Evolutionary conservation across 257 asterid genomes (phyloP), one percentile per base, ranked within the genome.

Genomic region (Solanum rostratum): DNA sequence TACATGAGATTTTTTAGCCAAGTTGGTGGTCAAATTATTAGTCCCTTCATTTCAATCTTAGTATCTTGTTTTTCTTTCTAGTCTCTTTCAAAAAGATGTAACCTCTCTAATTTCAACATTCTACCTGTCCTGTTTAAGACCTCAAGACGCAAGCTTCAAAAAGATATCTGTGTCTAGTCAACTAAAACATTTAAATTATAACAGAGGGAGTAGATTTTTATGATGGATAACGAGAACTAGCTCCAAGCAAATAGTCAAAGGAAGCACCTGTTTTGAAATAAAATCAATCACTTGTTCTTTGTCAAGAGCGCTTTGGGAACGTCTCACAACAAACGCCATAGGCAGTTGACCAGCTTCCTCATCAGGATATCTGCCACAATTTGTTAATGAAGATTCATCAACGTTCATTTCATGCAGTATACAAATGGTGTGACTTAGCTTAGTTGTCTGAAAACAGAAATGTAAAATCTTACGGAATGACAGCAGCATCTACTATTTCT

Each of bases 291-390:
- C 84, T 87, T 88, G 88, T 30, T 70, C 49, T 85, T 89, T 88
- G 20, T 63, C 83, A 19, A 91, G 85, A 78, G 68, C n/a, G 87
- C 90, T 89, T 39, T 66, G 60, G 39, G 90, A 85, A 73, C 74
- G 59, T 54, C 88, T 88, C 16, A 91, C 93, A 12, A 89, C 93
- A 73, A 86, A 90, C 46, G 94, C 95, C 87, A 92, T 85, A 41
- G 95, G 94, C 33, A 90, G 62, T 88, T 92, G 86, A 80, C 93
- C 93, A 53, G 91, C 94, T 69, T 89, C 94, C 83, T 92, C 89
- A 65, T 90, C 92, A 7, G 93, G 92, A 76, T 84, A 89, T 22
- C 93, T 92, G 88, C 10, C 66, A 65, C 74, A 62, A 63, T 22
- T 70, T 69, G 41, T 29, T 8, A 19, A 66, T 9, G 22, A 60